These are phyloP conservation scores for Oldenlandia corymbosa DNA, from an alignment of 257 asterid genomes.

Conservation along the genomic window DNA sequence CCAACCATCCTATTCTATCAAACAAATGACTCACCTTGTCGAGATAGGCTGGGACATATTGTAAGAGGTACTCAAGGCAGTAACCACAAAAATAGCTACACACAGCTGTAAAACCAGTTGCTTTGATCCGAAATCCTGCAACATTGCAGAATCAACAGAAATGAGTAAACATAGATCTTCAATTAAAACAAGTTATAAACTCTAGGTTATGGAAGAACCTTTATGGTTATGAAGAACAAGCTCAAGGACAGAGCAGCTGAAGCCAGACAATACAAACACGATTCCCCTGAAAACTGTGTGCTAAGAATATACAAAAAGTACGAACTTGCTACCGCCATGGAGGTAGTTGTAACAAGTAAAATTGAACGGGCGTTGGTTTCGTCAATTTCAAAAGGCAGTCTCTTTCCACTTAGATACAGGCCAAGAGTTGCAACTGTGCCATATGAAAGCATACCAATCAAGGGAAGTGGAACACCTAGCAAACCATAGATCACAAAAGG, in stretches of 20 bases:
- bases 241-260: slow-evolving; percentile 72
- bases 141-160: slow-evolving; percentile 15
- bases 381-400: slow-evolving; percentile 33
- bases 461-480: slow-evolving; percentile 86
- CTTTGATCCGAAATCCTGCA: slow-evolving; percentile 52
- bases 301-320: slow-evolving; percentile 81
- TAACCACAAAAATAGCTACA: slow-evolving; percentile 57
- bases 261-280: slow-evolving; percentile 72
- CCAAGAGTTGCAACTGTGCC: slow-evolving; percentile 70
- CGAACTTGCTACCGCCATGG: slow-evolving; percentile 93
- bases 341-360: slow-evolving; percentile 63
- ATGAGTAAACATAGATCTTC: neutral
- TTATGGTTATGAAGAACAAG: slow-evolving; percentile 59
- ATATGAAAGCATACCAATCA: slow-evolving; percentile 86
- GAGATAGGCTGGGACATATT: slow-evolving; percentile 40
- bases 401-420: slow-evolving; percentile 46
- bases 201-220: slow-evolving; percentile 39
- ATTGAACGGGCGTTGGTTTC: slow-evolving; percentile 46
- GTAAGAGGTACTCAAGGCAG: slow-evolving; percentile 62
- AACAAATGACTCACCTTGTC: slow-evolving; percentile 40
- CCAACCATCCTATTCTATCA: neutral
- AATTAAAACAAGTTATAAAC: slow-evolving; percentile 11
- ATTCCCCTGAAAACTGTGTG: slow-evolving; percentile 68
- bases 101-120: slow-evolving; percentile 62
- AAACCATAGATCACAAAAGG: slow-evolving; percentile 33